Conservation (phyloP, 371 early-diverging fungal species). For the Chytridium lagenaria region DNA sequence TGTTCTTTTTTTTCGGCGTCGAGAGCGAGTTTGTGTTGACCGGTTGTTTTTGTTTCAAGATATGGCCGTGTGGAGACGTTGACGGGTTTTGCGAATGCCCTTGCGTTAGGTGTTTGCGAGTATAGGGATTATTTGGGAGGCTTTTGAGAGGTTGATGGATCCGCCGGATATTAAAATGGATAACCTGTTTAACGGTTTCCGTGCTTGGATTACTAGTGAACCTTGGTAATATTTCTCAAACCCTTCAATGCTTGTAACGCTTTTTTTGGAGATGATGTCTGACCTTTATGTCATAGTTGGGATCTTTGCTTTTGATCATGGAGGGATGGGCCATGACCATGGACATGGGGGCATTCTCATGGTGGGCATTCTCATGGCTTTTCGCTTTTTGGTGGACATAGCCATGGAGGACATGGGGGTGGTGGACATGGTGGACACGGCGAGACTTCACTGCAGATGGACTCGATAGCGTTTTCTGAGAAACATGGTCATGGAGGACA, state of each 20-base stretch:
- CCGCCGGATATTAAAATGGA: slow-evolving; percentile 90
- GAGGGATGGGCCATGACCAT: slow-evolving; percentile 43
- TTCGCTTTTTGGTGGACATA: slow-evolving; percentile 46
- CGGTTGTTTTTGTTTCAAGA: slow-evolving; percentile 44
- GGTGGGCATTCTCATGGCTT: neutral
- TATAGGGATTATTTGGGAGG: slow-evolving; percentile 87
- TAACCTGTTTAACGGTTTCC: slow-evolving; percentile 81
- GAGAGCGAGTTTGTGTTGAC: too few species aligned
- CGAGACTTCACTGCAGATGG: slow-evolving; percentile 16
- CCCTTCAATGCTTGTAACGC: neutral
- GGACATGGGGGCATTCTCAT: slow-evolving; percentile 3
- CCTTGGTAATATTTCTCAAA: slow-evolving; percentile 38
- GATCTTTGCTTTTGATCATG: slow-evolving; percentile 88
- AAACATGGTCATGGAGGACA: slow-evolving; percentile 59
- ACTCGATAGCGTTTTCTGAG: slow-evolving; percentile 36
- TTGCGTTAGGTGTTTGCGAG: slow-evolving; percentile 88
- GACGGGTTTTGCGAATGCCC: slow-evolving; percentile 90
- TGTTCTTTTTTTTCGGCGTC: neutral
- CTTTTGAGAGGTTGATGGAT: slow-evolving; percentile 81
- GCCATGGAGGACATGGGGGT: slow-evolving; percentile 52
- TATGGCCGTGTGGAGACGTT: slow-evolving; percentile 89
- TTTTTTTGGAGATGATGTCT: neutral
- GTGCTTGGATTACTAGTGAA: slow-evolving; percentile 92
- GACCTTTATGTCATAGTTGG: slow-evolving; percentile 65
- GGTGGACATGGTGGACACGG: slow-evolving; percentile 19